A percentile compares a stretch with the other conserved stretches of the same genome.
Evolutionary conservation across 768 basidiomycete species (phyloP).

Genomic region (Mycena maculata): DNA sequence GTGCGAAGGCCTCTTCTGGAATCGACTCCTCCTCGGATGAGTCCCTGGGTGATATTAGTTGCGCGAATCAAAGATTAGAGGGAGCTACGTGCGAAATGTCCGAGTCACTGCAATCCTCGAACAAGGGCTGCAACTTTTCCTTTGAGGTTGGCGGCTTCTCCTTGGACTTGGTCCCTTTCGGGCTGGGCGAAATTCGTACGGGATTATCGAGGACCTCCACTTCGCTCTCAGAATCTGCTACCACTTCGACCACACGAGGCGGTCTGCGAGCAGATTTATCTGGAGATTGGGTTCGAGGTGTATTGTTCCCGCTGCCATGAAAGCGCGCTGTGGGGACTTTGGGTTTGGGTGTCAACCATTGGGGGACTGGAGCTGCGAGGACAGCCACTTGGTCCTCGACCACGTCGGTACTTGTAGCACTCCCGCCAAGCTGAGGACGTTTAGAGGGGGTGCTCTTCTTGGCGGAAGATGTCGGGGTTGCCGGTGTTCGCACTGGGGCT

Average conservation of each 20-base stretch:
- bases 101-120: slow-evolving; percentile 47
- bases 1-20: not conserved
- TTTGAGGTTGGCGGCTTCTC: not conserved
- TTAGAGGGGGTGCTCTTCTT: not conserved
- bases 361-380: not conserved
- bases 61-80: not conserved
- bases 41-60: not conserved
- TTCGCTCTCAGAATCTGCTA: slow-evolving; percentile 39
- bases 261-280: not conserved
- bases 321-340: not conserved
- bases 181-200: not conserved
- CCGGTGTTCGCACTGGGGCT: slow-evolving; percentile 5
- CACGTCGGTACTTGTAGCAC: not conserved
- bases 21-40: slow-evolving; percentile 9
- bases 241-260: slow-evolving; percentile 46
- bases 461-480: slow-evolving; percentile 4
- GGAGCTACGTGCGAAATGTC: slow-evolving; percentile 16
- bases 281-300: not conserved
- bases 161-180: slow-evolving; percentile 18
- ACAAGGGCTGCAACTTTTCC: slow-evolving; percentile 36
- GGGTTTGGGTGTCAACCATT: slow-evolving; percentile 6
- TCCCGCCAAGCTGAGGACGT: slow-evolving; percentile 5
- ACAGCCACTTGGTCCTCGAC: slow-evolving; percentile 7
- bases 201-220: slow-evolving; percentile 39
- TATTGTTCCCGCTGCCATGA: not conserved